Evolutionary conservation across 768 basidiomycete genomes (phyloP).

Genomic region (Leccinum obscurum): DNA sequence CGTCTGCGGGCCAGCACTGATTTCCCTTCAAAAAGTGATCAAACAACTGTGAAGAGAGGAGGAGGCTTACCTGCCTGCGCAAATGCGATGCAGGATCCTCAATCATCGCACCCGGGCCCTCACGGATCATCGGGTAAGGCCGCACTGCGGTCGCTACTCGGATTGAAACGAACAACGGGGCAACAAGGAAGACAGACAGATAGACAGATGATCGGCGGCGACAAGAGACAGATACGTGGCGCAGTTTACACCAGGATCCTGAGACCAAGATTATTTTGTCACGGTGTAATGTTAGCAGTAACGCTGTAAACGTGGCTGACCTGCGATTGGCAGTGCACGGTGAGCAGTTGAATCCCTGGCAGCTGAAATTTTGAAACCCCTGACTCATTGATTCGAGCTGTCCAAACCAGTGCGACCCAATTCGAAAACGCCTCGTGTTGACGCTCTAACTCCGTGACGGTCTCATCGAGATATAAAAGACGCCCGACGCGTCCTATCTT

Average conservation of each 20-base stretch:
- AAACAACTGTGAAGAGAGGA: neutral
- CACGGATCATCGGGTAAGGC: too few relatives aligned
- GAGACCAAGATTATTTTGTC: neutral
- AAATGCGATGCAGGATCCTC: neutral
- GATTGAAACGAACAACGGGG: neutral
- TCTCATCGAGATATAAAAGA: slow-evolving; percentile 18
- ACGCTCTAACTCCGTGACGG: too few relatives aligned
- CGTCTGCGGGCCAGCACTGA: neutral
- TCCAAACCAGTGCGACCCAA: slow-evolving; percentile 10
- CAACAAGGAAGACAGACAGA: neutral
- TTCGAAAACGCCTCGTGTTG: neutral
- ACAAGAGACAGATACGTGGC: neutral
- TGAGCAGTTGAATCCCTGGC: neutral
- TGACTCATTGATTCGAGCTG: neutral
- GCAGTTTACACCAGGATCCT: neutral
- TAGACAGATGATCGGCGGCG: neutral
- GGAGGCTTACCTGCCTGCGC: neutral
- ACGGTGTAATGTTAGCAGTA: too few relatives aligned
- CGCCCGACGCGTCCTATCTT: neutral
- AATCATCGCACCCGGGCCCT: neutral
- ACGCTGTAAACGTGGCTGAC: neutral
- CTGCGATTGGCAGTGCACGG: slow-evolving; percentile 1
- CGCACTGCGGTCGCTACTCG: neutral
- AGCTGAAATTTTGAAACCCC: neutral
- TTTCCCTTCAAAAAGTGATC: neutral